phyloP scores from a whole-genome alignment of 1,139 yeast species.

The Protomyces lactucae-debilis region DNA sequence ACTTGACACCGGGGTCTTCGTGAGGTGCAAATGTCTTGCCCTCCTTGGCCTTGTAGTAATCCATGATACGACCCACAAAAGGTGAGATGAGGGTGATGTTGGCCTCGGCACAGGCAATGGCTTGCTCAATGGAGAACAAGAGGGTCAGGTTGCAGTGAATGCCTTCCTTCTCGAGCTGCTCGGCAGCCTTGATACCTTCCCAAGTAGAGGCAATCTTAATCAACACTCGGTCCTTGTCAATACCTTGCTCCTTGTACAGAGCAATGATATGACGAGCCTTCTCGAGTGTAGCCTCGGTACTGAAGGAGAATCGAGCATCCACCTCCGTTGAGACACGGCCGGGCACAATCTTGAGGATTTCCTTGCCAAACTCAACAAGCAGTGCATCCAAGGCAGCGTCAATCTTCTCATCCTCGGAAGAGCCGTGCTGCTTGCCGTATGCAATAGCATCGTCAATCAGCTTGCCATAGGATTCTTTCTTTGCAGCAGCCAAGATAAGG shows the following conservation, averaged over 20 bases:
- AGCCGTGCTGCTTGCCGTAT: conserved; percentile 58
- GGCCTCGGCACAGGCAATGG: conserved; percentile 99
- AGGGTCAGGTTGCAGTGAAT: conserved; percentile 94
- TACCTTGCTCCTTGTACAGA: conserved; percentile 77
- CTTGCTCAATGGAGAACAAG: conserved; percentile 91
- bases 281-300: conserved; percentile 85
- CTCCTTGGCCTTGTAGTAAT: conserved; percentile 94
- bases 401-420: conserved; percentile 48
- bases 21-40: conserved; percentile 74
- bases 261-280: conserved; percentile 86
- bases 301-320: conserved; percentile 94
- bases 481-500: conserved; percentile 90
- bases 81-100: conserved; percentile 93
- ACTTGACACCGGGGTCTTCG: conserved; percentile 94
- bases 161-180: conserved; percentile 82
- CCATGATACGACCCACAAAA: conserved; percentile 97
- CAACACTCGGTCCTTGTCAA: conserved; percentile 79
- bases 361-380: conserved; percentile 92
- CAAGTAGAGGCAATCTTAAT: conserved; percentile 97
- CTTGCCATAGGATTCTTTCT: conserved; percentile 81
- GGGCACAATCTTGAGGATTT: conserved; percentile 90
- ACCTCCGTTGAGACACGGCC: conserved; percentile 99
- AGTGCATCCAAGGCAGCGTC: conserved; percentile 84
- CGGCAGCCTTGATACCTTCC: conserved; percentile 99
- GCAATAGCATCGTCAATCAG: conserved; percentile 87